Base-by-base conservation (phyloP, 495 filamentous ascomycete genomes). In the Glonium stellatum region DNA sequence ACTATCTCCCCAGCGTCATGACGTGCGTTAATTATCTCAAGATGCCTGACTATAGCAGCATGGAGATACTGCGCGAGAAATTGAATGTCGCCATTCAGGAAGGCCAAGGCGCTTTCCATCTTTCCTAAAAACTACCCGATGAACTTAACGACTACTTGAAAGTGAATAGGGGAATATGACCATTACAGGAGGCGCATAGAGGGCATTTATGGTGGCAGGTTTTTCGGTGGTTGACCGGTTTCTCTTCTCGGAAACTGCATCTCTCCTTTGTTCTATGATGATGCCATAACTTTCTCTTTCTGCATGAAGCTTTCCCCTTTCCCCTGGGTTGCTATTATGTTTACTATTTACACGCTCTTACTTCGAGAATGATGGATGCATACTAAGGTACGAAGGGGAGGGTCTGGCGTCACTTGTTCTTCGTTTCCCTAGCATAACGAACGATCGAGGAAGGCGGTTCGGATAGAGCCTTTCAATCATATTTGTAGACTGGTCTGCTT, bases 11-110 rank as follows among this genome's bases (percentile, higher is more conserved):
- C 23, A 97, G 92, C 68, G 95, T 97, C 69, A 99, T 99, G 95
- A 99, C 95, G 47, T 97, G 95, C 72, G 93, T 96, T 71, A 99
- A 99, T 71, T 99, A 99, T 71, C 87, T 99, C 64, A 99, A 99
- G 73, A 79, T 99, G 67, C 95, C 95, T 21, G 91, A 99, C 74
- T 99, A 99, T 75, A 92, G 85, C 66, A 82, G 75, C 67, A 74
- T 96, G 60, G 81, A 90, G 15, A 80, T 88, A 39, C 81, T 99
- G 69, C 83, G 79, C 57, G 78, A 84, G 65, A 85, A 86, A 70
- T 76, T 99, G 35, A 84, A 83, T 46, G 84, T 88, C 54, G 95
- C 95, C 42, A 95, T 96, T 67, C 87, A 84, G 71, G 95, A 99
- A 77, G 95, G 95, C n/a, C 95, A 97, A 71, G 95, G 95, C 18